Evolutionary conservation across 2,329 filamentous ascomycete species (phyloP).

Genomic region (Fusarium musae): DNA sequence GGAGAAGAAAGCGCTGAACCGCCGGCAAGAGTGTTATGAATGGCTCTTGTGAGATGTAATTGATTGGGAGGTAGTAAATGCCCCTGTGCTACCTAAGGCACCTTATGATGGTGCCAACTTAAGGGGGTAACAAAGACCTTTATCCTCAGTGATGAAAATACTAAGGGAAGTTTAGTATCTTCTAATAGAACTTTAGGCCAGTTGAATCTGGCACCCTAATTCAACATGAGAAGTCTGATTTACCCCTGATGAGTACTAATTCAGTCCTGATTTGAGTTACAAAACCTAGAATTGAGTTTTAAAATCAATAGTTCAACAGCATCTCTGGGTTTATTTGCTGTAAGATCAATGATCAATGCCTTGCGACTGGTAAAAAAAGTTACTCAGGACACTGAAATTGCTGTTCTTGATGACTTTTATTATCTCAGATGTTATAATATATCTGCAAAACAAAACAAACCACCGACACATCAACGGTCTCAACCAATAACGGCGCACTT

Average conservation of each 20-base stretch:
- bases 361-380: neutral
- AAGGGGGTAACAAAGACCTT: neutral
- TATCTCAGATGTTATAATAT: constrained; percentile 1
- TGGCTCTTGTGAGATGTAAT: neutral
- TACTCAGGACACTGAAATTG: neutral
- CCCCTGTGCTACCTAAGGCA: neutral
- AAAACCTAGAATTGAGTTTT: no score
- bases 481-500: neutral
- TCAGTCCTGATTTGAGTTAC: no score
- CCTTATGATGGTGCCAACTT: neutral
- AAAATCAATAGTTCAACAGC: no score
- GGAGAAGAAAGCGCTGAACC: neutral
- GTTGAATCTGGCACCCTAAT: neutral
- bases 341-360: neutral
- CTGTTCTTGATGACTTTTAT: constrained; percentile 21
- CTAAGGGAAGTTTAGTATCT: neutral
- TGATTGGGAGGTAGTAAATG: neutral
- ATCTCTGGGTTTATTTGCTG: no score
- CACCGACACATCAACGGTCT: neutral
- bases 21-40: neutral
- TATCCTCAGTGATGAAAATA: neutral
- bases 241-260: neutral
- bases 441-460: constrained; percentile 11
- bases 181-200: neutral
- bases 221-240: neutral